A percentile compares a stretch with the other conserved stretches of the same genome.
Evolutionary conservation across 768 basidiomycete genomes (phyloP).

Genomic region (Pleurotus eryngii): DNA sequence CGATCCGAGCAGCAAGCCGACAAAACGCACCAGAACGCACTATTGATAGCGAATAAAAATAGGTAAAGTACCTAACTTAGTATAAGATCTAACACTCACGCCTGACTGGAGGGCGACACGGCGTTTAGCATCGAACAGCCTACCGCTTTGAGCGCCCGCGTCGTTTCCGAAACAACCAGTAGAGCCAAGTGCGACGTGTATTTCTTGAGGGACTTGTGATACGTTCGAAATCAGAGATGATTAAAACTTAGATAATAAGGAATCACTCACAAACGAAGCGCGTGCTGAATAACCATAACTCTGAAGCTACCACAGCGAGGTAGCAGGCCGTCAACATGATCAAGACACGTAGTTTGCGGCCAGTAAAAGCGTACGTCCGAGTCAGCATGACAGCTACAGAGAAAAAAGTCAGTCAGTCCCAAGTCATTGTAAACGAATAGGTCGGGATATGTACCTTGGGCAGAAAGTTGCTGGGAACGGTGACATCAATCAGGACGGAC

Average conservation of each 20-base stretch:
- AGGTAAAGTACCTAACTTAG: too few species aligned
- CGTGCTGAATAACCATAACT: constrained; percentile 21
- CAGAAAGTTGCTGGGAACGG: constrained; percentile 13
- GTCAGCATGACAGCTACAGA: constrained; percentile 20
- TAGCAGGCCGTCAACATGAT: constrained; percentile 13
- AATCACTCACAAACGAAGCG: constrained; percentile 14
- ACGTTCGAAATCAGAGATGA: not conserved
- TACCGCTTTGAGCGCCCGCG: not conserved
- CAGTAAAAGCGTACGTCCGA: constrained; percentile 26
- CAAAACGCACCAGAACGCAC: constrained; percentile 8
- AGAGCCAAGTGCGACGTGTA: constrained; percentile 3
- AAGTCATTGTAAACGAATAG: not conserved
- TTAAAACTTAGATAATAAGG: too few species aligned
- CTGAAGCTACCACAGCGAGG: constrained; percentile 12
- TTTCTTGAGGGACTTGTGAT: constrained; percentile 4
- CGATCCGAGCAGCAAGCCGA: too few species aligned
- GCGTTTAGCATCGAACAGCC: constrained; percentile 1
- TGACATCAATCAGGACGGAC: not conserved
- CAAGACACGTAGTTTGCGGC: constrained; percentile 12
- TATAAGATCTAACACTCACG: constrained; percentile 1
- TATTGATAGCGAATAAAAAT: not conserved
- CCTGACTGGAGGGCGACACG: constrained; percentile 7
- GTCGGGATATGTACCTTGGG: constrained; percentile 13
- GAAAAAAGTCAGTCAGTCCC: not conserved
- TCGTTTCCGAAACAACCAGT: constrained; percentile 14